Evolutionary conservation across 139 green algal genomes (phyloP).

Genomic region (Zygnema cylindricum): DNA sequence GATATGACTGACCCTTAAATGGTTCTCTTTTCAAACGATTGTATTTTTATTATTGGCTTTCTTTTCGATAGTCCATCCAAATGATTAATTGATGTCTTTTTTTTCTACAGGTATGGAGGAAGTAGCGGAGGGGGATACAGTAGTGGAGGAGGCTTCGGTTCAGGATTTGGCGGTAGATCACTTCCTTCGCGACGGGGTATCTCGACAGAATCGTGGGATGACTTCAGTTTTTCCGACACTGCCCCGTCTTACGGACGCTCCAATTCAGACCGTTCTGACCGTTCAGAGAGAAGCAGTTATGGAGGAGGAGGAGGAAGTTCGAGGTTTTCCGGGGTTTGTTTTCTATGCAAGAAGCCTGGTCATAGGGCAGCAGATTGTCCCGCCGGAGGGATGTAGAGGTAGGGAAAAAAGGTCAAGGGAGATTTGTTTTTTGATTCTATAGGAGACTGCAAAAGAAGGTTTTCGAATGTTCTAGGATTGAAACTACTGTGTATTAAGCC

Average conservation of each 20-base stretch:
- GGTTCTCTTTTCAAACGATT: neutral
- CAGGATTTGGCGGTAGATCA: neutral
- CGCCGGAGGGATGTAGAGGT: no score
- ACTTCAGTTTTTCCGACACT: neutral
- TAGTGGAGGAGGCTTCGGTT: slow-evolving; percentile 12
- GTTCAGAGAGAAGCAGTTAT: neutral
- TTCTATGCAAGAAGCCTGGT: slow-evolving; percentile 37
- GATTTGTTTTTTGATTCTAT: no score
- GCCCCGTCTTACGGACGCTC: neutral
- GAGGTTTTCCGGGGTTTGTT: slow-evolving; percentile 40
- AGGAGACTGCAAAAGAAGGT: no score
- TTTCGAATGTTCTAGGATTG: no score
- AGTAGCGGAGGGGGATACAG: neutral
- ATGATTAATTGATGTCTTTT: no score
- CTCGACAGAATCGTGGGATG: slow-evolving; percentile 9
- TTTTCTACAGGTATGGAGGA: neutral
- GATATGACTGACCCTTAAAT: neutral
- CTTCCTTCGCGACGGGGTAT: slow-evolving; percentile 15
- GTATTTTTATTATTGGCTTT: no score
- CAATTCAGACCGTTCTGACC: neutral
- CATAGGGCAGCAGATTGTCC: slow-evolving; percentile 37
- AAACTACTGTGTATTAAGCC: no score
- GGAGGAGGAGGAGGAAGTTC: neutral
- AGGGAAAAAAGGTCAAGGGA: no score
- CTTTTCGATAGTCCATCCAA: no score